These are phyloP conservation scores for Leccinum solheimii DNA, from an alignment of 1,284 basidiomycete species.

Conservation along the genomic window DNA sequence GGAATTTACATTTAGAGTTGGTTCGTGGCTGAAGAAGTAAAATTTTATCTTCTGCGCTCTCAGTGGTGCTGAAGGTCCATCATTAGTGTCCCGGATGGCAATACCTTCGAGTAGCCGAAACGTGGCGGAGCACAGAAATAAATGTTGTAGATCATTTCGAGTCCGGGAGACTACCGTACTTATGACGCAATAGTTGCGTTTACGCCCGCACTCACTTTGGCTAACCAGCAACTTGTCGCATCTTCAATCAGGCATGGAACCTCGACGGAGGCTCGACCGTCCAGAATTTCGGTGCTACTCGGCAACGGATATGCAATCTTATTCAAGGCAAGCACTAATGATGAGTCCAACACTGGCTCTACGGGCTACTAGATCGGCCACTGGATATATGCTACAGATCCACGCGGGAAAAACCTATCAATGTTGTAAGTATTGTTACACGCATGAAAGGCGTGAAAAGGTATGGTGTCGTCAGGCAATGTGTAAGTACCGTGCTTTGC, in stretches of 20 bases:
- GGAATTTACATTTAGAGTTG: background rate
- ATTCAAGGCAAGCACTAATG: background rate
- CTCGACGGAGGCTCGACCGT: background rate
- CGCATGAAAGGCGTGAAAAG: background rate
- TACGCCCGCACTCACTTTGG: background rate
- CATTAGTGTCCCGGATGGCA: too few relatives aligned
- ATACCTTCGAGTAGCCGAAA: background rate
- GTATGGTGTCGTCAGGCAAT: background rate
- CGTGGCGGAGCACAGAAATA: too few relatives aligned
- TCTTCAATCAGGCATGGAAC: background rate
- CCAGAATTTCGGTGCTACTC: background rate
- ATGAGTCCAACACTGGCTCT: background rate
- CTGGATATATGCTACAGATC: background rate
- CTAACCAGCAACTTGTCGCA: background rate
- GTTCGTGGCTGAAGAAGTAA: background rate
- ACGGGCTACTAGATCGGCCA: background rate
- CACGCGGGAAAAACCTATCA: background rate
- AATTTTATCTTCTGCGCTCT: background rate
- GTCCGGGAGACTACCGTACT: background rate
- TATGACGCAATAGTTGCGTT: background rate
- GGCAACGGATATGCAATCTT: background rate
- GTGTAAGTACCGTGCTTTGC: background rate
- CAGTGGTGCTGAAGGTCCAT: background rate
- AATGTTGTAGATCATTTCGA: background rate
- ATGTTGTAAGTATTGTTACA: background rate